phyloP scores from a whole-genome alignment of 805 yeast species.

The Spathaspora boniae region DNA sequence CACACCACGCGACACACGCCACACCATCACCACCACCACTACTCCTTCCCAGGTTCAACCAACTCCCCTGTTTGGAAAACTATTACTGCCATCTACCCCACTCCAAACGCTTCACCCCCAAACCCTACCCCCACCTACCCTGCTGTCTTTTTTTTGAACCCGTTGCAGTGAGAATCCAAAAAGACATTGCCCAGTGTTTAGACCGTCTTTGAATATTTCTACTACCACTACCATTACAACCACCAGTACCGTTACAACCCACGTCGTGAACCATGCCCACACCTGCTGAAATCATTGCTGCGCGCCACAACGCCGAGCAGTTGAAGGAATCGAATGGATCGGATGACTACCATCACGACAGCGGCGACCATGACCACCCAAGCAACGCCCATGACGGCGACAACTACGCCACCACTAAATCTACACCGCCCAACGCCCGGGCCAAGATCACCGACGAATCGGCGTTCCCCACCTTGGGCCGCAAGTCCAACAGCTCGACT shows the following conservation, averaged over 20 bases:
- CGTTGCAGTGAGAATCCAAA: too few species aligned
- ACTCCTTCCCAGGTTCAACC: too few species aligned
- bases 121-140: constrained; percentile 3
- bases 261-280: constrained; percentile 31
- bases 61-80: not conserved
- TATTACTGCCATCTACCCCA: constrained; percentile 2
- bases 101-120: constrained; percentile 5
- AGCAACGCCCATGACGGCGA: too few species aligned
- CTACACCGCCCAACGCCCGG: not conserved
- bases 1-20: too few species aligned
- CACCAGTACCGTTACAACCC: not conserved
- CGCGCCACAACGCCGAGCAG: constrained; percentile 25
- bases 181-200: constrained; percentile 11
- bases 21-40: too few species aligned
- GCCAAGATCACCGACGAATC: constrained; percentile 43
- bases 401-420: too few species aligned
- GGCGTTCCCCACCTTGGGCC: constrained; percentile 59
- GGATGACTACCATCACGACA: too few species aligned
- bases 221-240: not conserved
- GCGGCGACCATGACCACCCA: too few species aligned
- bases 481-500: constrained; percentile 25
- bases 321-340: too few species aligned
- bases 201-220: not conserved
- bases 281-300: constrained; percentile 49
- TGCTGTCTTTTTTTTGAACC: constrained; percentile 6